phyloP scores from a whole-genome alignment of 1,284 basidiomycete species.

The Phylloboletellus chloephorus region DNA sequence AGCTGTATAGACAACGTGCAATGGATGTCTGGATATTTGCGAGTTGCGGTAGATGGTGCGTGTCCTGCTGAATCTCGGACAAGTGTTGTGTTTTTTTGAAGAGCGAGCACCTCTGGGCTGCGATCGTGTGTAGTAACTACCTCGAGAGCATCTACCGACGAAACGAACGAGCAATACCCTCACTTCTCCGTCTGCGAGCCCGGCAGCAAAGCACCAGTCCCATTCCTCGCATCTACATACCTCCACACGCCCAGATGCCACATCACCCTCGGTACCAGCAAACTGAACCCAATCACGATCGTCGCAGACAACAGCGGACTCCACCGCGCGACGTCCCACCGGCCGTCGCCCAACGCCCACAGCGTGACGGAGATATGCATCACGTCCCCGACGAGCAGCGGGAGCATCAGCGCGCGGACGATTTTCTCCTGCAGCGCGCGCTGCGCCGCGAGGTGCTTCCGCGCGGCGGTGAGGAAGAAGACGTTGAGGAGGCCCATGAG shows the following conservation, averaged over 20 bases:
- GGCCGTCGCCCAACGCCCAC: slow-evolving; percentile 64
- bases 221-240: slow-evolving; percentile 63
- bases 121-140: too few species aligned
- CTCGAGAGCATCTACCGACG: too few species aligned
- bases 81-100: too few species aligned
- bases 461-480: slow-evolving; percentile 56
- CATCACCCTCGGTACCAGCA: slow-evolving; percentile 63
- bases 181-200: too few species aligned
- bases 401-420: slow-evolving; percentile 54
- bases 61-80: too few species aligned
- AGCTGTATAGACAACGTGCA: too few species aligned
- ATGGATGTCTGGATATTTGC: too few species aligned
- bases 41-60: too few species aligned
- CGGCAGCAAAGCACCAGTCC: too few species aligned
- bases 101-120: too few species aligned
- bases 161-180: too few species aligned
- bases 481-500: slow-evolving; percentile 65
- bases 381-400: slow-evolving; percentile 63
- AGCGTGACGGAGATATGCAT: slow-evolving; percentile 60
- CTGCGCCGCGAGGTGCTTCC: slow-evolving; percentile 51
- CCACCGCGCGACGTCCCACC: slow-evolving; percentile 59
- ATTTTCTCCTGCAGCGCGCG: slow-evolving; percentile 68
- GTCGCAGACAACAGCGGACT: slow-evolving; percentile 64
- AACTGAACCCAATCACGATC: slow-evolving; percentile 53
- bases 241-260: slow-evolving; percentile 72